These are phyloP conservation scores for Ophiobolus disseminans DNA, from an alignment of 2,329 filamentous ascomycete species.

Conservation along the genomic window DNA sequence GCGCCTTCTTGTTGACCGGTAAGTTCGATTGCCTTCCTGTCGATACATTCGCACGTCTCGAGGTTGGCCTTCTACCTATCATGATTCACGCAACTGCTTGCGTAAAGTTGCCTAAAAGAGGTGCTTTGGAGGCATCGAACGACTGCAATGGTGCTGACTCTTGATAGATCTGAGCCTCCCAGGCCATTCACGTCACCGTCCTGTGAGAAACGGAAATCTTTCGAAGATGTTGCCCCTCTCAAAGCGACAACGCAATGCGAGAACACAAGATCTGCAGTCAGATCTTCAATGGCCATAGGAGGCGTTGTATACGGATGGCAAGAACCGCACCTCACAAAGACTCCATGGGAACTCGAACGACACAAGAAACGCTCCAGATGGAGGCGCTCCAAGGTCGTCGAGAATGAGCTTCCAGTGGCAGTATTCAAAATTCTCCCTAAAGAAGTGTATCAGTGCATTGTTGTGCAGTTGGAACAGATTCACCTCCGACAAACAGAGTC, in stretches of 20 bases:
- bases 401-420: slow-evolving; percentile 30
- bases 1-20: too few species aligned
- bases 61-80: too few species aligned
- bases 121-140: too few species aligned
- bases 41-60: too few species aligned
- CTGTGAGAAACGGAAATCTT: too few species aligned
- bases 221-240: background rate
- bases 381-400: slow-evolving; percentile 24
- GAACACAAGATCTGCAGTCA: background rate
- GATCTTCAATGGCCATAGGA: slow-evolving; percentile 1
- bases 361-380: slow-evolving; percentile 41
- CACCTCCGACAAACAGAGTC: slow-evolving; percentile 48
- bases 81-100: too few species aligned
- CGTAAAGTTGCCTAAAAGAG: too few species aligned
- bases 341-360: slow-evolving; percentile 51
- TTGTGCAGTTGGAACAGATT: slow-evolving; percentile 57
- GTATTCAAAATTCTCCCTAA: slow-evolving; percentile 58
- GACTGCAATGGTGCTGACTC: too few species aligned
- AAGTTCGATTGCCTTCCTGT: too few species aligned
- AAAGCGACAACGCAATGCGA: background rate
- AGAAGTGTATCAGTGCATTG: slow-evolving; percentile 63
- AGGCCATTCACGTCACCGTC: too few species aligned
- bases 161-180: background rate
- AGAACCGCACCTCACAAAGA: slow-evolving; percentile 38
- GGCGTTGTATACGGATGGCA: slow-evolving; percentile 10